A percentile compares a stretch with the other conserved stretches of the same genome.
phyloP scores from a whole-genome alignment of 2,329 filamentous ascomycete genomes.

The Boeremia exigua region DNA sequence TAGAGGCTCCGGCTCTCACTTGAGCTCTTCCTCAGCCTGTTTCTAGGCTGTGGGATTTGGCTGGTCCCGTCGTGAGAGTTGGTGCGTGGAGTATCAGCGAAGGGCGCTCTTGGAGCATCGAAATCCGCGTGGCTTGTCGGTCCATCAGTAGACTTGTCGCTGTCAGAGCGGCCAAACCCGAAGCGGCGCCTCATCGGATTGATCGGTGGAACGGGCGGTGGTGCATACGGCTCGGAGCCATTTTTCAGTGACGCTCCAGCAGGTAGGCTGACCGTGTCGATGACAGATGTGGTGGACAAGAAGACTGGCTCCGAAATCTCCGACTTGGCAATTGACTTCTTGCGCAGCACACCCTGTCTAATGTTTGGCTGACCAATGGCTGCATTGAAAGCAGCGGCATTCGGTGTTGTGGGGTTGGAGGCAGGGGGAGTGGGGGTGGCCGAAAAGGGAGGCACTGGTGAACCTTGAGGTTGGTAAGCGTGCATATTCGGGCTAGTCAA shows the following conservation, averaged over 20 bases:
- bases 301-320: slow-evolving; percentile 67
- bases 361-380: slow-evolving; percentile 36
- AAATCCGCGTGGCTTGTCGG: slow-evolving; percentile 46
- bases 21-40: slow-evolving; percentile 55
- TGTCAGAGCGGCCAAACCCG: slow-evolving; percentile 47
- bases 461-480: slow-evolving; percentile 49
- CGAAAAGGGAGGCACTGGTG: slow-evolving; percentile 57
- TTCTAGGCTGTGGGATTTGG: slow-evolving; percentile 43
- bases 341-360: slow-evolving; percentile 51
- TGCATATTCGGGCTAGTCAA: slow-evolving; percentile 41
- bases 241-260: slow-evolving; percentile 62
- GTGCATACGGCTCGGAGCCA: slow-evolving; percentile 48
- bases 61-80: slow-evolving; percentile 51
- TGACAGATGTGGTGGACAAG: slow-evolving; percentile 62
- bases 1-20: slow-evolving; percentile 59
- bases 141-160: slow-evolving; percentile 44
- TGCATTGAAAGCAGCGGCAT: slow-evolving; percentile 42
- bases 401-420: slow-evolving; percentile 53
- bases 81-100: slow-evolving; percentile 46
- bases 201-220: slow-evolving; percentile 62
- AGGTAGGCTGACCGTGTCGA: slow-evolving; percentile 64
- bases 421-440: slow-evolving; percentile 62
- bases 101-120: slow-evolving; percentile 42
- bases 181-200: slow-evolving; percentile 64
- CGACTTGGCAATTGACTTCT: slow-evolving; percentile 65